These are phyloP conservation scores for Cladorrhinum sp. DNA, from an alignment of 2,329 filamentous ascomycete genomes.

Conservation along the genomic window DNA sequence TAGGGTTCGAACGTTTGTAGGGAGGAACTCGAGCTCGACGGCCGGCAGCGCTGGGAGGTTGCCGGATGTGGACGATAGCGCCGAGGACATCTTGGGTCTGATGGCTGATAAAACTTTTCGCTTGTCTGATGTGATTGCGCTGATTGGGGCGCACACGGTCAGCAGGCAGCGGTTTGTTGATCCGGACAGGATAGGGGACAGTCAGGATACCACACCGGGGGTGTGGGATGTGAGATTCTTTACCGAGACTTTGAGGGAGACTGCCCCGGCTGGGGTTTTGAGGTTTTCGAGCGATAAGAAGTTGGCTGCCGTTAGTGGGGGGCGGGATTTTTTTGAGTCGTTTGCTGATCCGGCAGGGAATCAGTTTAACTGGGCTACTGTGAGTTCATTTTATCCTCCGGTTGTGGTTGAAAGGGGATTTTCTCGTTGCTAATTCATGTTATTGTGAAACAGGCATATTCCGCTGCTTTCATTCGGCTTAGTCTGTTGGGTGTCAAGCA, in stretches of 20 bases:
- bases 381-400: background rate
- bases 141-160: constrained; percentile 14
- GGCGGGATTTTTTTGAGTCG: background rate
- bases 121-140: constrained; percentile 10
- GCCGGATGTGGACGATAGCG: background rate
- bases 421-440: too few species aligned
- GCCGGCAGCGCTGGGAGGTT: constrained; percentile 3
- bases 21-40: constrained; percentile 1
- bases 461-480: constrained; percentile 5
- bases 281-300: constrained; percentile 11
- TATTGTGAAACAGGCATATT: constrained; percentile 2
- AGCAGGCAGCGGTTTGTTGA: constrained; percentile 10
- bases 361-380: constrained; percentile 5
- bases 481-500: constrained; percentile 6
- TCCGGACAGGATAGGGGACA: background rate
- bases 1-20: constrained; percentile 12
- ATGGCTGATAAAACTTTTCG: constrained; percentile 14
- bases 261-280: constrained; percentile 3
- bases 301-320: background rate
- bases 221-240: constrained; percentile 13
- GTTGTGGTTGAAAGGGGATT: too few species aligned
- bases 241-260: constrained; percentile 4
- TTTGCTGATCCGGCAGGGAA: background rate
- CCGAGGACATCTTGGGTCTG: constrained; percentile 7
- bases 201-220: constrained; percentile 15